A percentile compares a stretch with the other conserved stretches of the same genome.
Evolutionary conservation across 2,329 filamentous ascomycete genomes (phyloP).

Genomic region (Xylaria sp.): DNA sequence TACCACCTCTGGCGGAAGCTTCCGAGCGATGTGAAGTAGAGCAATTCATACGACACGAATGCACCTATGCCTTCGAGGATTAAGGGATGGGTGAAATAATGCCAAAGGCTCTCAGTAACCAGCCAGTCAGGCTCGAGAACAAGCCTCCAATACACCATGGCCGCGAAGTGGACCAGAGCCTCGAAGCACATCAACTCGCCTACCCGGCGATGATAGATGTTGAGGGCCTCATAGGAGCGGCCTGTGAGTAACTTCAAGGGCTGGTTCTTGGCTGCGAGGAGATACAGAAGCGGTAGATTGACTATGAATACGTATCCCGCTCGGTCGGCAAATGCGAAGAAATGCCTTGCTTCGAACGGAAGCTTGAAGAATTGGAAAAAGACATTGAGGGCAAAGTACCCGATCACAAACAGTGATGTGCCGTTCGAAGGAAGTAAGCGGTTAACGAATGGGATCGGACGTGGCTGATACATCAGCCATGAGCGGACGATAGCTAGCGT

Average conservation of each 20-base stretch:
- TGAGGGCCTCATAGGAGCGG: conserved; percentile 73
- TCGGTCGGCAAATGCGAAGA: conserved; percentile 69
- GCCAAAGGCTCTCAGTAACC: conserved; percentile 52
- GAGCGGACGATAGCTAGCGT: conserved; percentile 27
- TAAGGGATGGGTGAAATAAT: conserved; percentile 63
- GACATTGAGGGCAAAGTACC: conserved; percentile 64
- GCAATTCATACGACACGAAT: conserved; percentile 67
- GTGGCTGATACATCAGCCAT: conserved; percentile 67
- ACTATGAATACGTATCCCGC: conserved; percentile 63
- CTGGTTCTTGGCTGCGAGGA: conserved; percentile 74
- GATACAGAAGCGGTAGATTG: conserved; percentile 66
- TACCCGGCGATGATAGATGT: conserved; percentile 72
- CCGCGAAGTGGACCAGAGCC: conserved; percentile 64
- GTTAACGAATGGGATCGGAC: conserved; percentile 66
- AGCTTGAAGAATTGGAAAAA: conserved; percentile 68
- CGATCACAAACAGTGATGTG: conserved; percentile 62
- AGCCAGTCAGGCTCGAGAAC: conserved; percentile 62
- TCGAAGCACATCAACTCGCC: conserved; percentile 71
- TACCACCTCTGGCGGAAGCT: conserved; percentile 71
- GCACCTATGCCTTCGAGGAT: conserved; percentile 66
- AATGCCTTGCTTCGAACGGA: conserved; percentile 58
- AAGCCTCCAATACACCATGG: conserved; percentile 68
- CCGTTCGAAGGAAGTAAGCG: conserved; percentile 68
- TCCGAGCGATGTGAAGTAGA: conserved; percentile 70
- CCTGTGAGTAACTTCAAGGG: conserved; percentile 70